Evolutionary conservation across 208 protist genomes (phyloP).

Genomic region (Novymonas esmeraldas): DNA sequence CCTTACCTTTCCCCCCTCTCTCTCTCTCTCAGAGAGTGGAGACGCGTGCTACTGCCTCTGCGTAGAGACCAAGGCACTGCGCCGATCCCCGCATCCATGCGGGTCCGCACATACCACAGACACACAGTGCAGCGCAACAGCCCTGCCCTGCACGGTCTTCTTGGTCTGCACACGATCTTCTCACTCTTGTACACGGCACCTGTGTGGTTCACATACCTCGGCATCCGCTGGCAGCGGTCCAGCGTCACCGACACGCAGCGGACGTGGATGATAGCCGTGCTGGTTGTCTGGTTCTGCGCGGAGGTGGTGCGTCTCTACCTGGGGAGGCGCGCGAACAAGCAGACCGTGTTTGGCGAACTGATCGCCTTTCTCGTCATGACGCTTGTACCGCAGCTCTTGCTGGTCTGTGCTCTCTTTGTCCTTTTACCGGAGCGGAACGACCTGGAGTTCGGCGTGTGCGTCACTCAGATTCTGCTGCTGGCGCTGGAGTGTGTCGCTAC

Average conservation of each 20-base stretch:
- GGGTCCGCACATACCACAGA: slow-evolving; percentile 70
- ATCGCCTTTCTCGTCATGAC: slow-evolving; percentile 57
- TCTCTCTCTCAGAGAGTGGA: neutral
- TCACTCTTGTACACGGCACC: slow-evolving; percentile 60
- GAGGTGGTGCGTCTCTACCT: slow-evolving; percentile 61
- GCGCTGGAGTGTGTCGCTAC: slow-evolving; percentile 40
- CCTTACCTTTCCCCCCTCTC: neutral
- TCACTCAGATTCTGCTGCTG: slow-evolving; percentile 64
- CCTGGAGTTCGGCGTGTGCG: slow-evolving; percentile 64
- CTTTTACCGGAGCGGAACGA: slow-evolving; percentile 50
- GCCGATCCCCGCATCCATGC: slow-evolving; percentile 49
- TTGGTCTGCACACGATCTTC: slow-evolving; percentile 50
- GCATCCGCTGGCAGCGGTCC: slow-evolving; percentile 32
- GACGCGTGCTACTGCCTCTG: too few relatives aligned
- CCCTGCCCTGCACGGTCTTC: slow-evolving; percentile 48
- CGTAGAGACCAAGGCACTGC: too few relatives aligned
- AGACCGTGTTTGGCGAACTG: slow-evolving; percentile 45
- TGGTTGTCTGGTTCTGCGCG: slow-evolving; percentile 49
- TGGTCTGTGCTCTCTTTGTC: slow-evolving; percentile 44
- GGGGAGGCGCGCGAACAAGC: slow-evolving; percentile 46
- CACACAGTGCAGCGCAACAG: slow-evolving; percentile 60
- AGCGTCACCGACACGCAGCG: slow-evolving; percentile 22
- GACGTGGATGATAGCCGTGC: slow-evolving; percentile 49
- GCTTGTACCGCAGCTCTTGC: slow-evolving; percentile 56
- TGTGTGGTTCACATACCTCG: slow-evolving; percentile 49